Conservation (phyloP, 306 rosid genomes). For the Pueraria montana region DNA sequence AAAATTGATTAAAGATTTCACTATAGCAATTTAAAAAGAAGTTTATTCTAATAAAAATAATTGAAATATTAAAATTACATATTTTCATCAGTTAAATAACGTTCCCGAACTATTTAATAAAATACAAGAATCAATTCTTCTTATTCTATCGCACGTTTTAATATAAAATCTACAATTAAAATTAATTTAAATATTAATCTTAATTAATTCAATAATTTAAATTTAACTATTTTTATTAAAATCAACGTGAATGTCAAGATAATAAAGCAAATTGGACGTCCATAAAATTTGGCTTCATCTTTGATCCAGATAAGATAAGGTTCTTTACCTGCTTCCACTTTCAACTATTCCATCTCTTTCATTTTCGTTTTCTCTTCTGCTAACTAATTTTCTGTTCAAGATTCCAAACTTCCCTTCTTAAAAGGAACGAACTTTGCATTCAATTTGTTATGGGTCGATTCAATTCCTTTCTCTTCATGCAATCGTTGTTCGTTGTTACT, state of each 20-base stretch:
- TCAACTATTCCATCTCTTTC: neutral
- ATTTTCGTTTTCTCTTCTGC: slow-evolving; percentile 15
- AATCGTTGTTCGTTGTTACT: neutral
- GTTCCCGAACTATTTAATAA: neutral
- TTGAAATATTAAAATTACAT: neutral
- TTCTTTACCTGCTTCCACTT: slow-evolving; percentile 18
- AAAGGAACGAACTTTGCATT: slow-evolving; percentile 42
- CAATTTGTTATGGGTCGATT: slow-evolving; percentile 17
- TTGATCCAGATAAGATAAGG: slow-evolving; percentile 38
- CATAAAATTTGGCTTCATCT: slow-evolving; percentile 34
- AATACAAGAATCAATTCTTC: neutral
- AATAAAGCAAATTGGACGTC: slow-evolving; percentile 2
- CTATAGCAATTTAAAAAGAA: neutral
- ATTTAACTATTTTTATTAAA: neutral
- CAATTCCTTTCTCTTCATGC: neutral
- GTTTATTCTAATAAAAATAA: neutral
- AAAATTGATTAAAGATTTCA: neutral
- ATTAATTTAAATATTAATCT: too few species aligned
- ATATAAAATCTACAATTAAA: neutral
- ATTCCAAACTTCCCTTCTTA: slow-evolving; percentile 7
- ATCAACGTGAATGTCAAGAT: neutral
- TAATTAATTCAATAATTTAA: neutral
- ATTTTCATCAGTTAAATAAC: neutral
- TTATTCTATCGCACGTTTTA: neutral
- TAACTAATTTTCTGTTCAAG: neutral